These are phyloP conservation scores for Colletotrichum scovillei DNA, from an alignment of 2,329 filamentous ascomycete genomes.

Conservation along the genomic window DNA sequence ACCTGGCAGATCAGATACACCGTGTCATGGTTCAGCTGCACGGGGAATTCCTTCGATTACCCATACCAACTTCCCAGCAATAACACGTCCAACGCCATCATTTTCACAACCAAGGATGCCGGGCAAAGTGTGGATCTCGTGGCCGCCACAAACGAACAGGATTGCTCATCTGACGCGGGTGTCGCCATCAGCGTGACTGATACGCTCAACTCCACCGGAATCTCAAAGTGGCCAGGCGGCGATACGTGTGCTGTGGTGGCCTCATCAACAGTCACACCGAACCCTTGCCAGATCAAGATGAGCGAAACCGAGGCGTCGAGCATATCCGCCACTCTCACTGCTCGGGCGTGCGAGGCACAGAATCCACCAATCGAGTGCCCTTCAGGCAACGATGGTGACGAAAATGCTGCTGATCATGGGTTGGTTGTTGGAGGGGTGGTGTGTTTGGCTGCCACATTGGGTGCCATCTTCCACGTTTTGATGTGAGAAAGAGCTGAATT, in stretches of 20 bases:
- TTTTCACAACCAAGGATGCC: slow-evolving; percentile 34
- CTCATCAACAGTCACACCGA: slow-evolving; percentile 26
- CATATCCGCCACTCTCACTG: slow-evolving; percentile 27
- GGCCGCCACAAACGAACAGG: slow-evolving; percentile 13
- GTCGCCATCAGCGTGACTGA: slow-evolving; percentile 32
- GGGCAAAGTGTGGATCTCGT: slow-evolving; percentile 34
- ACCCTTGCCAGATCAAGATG: slow-evolving; percentile 37
- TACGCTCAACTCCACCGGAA: neutral
- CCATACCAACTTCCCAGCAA: slow-evolving; percentile 4
- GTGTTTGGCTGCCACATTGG: neutral
- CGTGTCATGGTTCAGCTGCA: slow-evolving; percentile 22
- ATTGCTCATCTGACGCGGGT: slow-evolving; percentile 15
- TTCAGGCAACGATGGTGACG: slow-evolving; percentile 14
- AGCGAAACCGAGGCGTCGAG: slow-evolving; percentile 36
- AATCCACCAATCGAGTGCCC: slow-evolving; percentile 36
- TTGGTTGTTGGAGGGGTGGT: slow-evolving; percentile 23
- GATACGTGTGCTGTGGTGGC: slow-evolving; percentile 25
- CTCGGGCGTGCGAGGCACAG: slow-evolving; percentile 19
- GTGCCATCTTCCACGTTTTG: neutral
- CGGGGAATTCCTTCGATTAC: slow-evolving; percentile 25
- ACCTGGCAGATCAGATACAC: slow-evolving; percentile 20
- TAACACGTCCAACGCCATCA: slow-evolving; percentile 25
- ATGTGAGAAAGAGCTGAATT: neutral
- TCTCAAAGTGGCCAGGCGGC: neutral
- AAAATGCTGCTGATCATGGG: neutral